A percentile compares a stretch with the other conserved stretches of the same genome.
These are phyloP conservation scores for Dryas octopetala DNA, from an alignment of 306 rosid genomes.

Conservation along the genomic window DNA sequence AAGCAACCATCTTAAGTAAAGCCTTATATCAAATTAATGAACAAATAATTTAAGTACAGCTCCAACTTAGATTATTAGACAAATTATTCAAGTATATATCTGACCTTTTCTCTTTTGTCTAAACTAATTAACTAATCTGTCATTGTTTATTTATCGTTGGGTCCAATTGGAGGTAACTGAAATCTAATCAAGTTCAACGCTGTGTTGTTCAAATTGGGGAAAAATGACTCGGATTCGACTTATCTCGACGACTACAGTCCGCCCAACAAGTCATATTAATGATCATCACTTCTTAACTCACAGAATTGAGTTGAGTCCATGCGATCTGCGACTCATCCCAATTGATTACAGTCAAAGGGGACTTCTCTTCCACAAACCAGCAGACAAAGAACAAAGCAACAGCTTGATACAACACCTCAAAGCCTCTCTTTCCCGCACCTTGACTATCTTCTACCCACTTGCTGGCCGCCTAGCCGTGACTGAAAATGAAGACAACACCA, in stretches of 20 bases:
- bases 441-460: slow-evolving; percentile 6
- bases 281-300: neutral
- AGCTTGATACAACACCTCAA: slow-evolving; percentile 1
- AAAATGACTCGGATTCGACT: neutral
- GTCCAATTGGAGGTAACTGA: no score
- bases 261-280: neutral
- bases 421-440: neutral
- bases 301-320: slow-evolving; percentile 15
- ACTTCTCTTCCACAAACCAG: neutral
- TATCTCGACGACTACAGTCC: neutral
- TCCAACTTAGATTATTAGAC: no score
- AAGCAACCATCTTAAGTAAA: no score
- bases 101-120: no score
- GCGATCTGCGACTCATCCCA: neutral
- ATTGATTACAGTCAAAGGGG: neutral
- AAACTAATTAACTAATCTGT: no score
- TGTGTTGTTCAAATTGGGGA: no score
- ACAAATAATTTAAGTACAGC: no score
- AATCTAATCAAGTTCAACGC: no score
- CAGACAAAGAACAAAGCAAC: neutral
- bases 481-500: neutral
- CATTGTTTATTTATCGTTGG: no score
- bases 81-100: no score
- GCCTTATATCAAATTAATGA: no score
- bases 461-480: neutral